Evolutionary conservation across 805 yeast genomes (phyloP), one percentile per base, ranked within the genome.

Genomic region (Starmerella vaccinii): DNA sequence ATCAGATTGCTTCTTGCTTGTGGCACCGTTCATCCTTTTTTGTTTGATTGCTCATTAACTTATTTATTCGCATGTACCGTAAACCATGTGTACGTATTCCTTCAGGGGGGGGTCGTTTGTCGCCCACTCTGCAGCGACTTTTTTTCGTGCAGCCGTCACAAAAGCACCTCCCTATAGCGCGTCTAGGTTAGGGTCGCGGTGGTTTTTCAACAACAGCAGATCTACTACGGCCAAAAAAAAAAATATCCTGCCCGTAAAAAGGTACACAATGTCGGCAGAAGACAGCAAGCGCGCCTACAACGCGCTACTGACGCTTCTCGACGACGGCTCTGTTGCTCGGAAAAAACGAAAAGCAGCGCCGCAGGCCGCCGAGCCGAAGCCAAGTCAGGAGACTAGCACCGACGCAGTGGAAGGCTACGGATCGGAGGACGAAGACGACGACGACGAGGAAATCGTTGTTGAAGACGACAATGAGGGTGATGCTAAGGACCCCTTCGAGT

Each of bases 401-500:
- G 50, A 29, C 22, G 49, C 41, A 12, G 16, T 70, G 60, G 41
- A 63, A 54, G 18, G 68, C 61, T 33, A 32, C 9, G 55, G 48
- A 2, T 49, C 34, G 16, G 51, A 50, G 10, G 54, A 33, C 16
- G 61, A 56, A 4, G 63, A 56, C 8, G 53, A 49, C 10, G 57
- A 52, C 2, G 58, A 49, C 30, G 65, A 49, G 24, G 65, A 72
- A 33, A 70, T 67, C 22, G 59, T 53, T 12, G 67, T 58, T 4
- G 73, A 61, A 6, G 72, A 68, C 12, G 73, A 68, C 22, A 65
- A 66, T 43, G 73, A 68, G 16, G 71, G 65, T 5, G 71, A 68
- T 43, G 48, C 57, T 10, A 63, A 66, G 7, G 96, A 90, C 66
- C 85, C 95, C 0, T 88, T 84, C 59, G 84, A 84, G 54, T 61